Percentiles rank a stretch among this genome's conserved stretches.
These are phyloP conservation scores for Starmerella vaccinii DNA, from an alignment of 805 yeast genomes.

Conservation along the genomic window DNA sequence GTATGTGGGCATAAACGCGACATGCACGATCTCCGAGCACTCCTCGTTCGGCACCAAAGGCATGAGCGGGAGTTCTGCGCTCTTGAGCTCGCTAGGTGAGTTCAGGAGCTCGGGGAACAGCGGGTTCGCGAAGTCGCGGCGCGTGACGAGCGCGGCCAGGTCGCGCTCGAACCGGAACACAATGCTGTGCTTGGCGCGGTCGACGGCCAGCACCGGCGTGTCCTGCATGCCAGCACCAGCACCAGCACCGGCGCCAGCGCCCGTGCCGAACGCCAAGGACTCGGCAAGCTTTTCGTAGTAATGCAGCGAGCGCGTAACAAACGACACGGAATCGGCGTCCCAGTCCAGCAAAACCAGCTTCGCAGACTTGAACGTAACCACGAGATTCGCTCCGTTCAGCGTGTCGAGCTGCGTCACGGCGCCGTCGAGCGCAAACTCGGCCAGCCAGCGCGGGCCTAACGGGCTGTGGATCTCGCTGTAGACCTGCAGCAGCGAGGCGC, in stretches of 20 bases:
- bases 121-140: constrained; percentile 25
- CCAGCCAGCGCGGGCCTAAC: constrained; percentile 35
- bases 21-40: constrained; percentile 46
- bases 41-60: not conserved
- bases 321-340: constrained; percentile 43
- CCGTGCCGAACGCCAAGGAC: constrained; percentile 35
- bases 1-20: constrained; percentile 62
- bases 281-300: constrained; percentile 52
- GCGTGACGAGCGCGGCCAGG: constrained; percentile 32
- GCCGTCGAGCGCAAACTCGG: constrained; percentile 69
- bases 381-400: constrained; percentile 32
- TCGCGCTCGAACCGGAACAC: constrained; percentile 41
- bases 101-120: constrained; percentile 15
- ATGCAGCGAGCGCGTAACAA: constrained; percentile 73
- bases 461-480: constrained; percentile 32
- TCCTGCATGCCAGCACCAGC: constrained; percentile 27
- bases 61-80: not conserved
- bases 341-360: constrained; percentile 69
- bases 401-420: constrained; percentile 47
- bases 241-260: too few relatives aligned
- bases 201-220: constrained; percentile 36
- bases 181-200: constrained; percentile 56
- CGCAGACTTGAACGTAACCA: constrained; percentile 61
- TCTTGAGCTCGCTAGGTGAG: constrained; percentile 27
- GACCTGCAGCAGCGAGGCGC: constrained; percentile 52